These are phyloP conservation scores for Priceomyces haplophilus DNA, from an alignment of 805 yeast genomes.

Conservation along the genomic window DNA sequence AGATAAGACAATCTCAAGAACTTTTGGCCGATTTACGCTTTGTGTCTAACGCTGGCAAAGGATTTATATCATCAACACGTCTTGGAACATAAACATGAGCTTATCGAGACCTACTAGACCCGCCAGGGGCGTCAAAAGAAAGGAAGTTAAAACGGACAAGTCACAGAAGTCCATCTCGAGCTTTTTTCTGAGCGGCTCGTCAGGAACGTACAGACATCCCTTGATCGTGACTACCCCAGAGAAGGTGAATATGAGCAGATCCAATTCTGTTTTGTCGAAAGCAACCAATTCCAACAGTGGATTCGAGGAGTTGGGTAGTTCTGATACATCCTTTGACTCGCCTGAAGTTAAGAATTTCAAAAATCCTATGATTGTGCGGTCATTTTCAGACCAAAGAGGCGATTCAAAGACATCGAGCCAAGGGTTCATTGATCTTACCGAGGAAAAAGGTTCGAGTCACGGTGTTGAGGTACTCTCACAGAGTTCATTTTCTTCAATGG, in stretches of 20 bases:
- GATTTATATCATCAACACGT: not conserved
- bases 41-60: not conserved
- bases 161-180: constrained; percentile 26
- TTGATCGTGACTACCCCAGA: constrained; percentile 11
- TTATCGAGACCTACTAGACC: constrained; percentile 7
- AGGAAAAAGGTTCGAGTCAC: not conserved
- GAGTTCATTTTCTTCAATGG: constrained; percentile 1
- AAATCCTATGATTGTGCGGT: constrained; percentile 26
- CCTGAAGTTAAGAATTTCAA: constrained; percentile 37
- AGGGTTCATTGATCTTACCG: constrained; percentile 9
- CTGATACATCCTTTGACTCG: constrained; percentile 38
- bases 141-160: not conserved
- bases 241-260: constrained; percentile 11
- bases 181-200: constrained; percentile 19
- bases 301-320: constrained; percentile 27
- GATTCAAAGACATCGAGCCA: constrained; percentile 2
- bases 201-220: not conserved
- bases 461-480: constrained; percentile 4
- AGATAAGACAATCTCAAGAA: too few relatives aligned
- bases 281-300: constrained; percentile 18
- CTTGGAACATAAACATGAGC: constrained; percentile 5
- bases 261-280: constrained; percentile 20
- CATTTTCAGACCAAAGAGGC: constrained; percentile 1
- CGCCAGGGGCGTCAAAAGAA: constrained; percentile 3
- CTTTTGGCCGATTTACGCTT: not conserved